phyloP scores from a whole-genome alignment of 1,284 basidiomycete species.

The Ceratobasidium sp. region DNA sequence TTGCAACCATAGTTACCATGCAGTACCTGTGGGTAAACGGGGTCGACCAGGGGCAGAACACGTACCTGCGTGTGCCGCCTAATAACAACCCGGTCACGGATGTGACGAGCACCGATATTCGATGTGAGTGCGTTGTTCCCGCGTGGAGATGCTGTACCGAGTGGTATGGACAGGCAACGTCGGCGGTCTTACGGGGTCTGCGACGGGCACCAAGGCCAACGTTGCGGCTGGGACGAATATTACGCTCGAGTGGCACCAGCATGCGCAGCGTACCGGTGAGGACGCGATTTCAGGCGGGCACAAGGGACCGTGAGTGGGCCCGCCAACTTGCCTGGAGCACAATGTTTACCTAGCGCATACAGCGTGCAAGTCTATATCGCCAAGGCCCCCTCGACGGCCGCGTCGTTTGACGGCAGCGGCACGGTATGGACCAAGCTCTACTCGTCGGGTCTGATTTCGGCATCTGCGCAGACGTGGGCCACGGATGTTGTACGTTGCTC shows the following conservation, averaged over 20 bases:
- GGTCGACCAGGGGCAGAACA: slow-evolving; percentile 63
- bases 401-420: slow-evolving; percentile 63
- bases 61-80: slow-evolving; percentile 63
- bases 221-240: slow-evolving; percentile 60
- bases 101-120: slow-evolving; percentile 63
- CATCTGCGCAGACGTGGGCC: slow-evolving; percentile 60
- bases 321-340: background rate
- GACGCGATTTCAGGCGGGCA: slow-evolving; percentile 66
- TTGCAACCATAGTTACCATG: slow-evolving; percentile 59
- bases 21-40: slow-evolving; percentile 67
- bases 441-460: slow-evolving; percentile 62
- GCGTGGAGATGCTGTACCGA: background rate
- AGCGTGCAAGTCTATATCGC: slow-evolving; percentile 61
- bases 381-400: slow-evolving; percentile 63
- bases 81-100: slow-evolving; percentile 68
- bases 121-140: slow-evolving; percentile 51
- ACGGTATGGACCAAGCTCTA: slow-evolving; percentile 69
- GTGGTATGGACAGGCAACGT: slow-evolving; percentile 57
- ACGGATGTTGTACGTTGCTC: slow-evolving; percentile 60
- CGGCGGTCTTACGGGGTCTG: slow-evolving; percentile 61
- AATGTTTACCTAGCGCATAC: background rate
- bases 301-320: slow-evolving; percentile 61
- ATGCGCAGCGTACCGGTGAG: slow-evolving; percentile 66
- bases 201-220: slow-evolving; percentile 57
- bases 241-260: slow-evolving; percentile 64